phyloP scores from a whole-genome alignment of 306 rosid genomes.

The Cyclanthera cordifolia region DNA sequence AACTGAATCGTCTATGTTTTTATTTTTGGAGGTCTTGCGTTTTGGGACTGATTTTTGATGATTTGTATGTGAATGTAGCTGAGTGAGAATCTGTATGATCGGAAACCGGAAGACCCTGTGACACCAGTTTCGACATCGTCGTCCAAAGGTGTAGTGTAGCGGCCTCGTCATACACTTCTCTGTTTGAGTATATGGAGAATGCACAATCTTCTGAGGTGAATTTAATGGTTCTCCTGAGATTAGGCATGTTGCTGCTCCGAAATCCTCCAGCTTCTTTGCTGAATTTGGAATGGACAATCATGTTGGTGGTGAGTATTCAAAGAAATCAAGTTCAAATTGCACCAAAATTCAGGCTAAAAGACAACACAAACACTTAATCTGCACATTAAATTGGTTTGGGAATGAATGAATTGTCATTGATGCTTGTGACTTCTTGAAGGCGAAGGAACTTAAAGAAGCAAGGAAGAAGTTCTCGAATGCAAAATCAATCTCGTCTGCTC shows the following conservation, averaged over 20 bases:
- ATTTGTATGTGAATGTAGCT: conserved; percentile 37
- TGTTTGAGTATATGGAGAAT: conserved; percentile 85
- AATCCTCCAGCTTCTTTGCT: conserved; percentile 80
- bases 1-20: neutral
- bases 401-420: neutral
- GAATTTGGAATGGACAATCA: conserved; percentile 70
- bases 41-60: neutral
- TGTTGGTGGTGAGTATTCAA: conserved; percentile 18
- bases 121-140: conserved; percentile 34
- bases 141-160: conserved; percentile 28
- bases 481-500: conserved; percentile 85
- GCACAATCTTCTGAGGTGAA: conserved; percentile 54
- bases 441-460: conserved; percentile 77
- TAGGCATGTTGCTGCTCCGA: conserved; percentile 67
- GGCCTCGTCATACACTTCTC: conserved; percentile 44
- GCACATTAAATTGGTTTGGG: neutral
- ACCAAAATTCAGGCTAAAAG: neutral
- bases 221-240: conserved; percentile 35
- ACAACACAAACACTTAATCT: neutral
- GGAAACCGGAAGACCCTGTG: conserved; percentile 79
- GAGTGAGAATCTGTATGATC: conserved; percentile 75
- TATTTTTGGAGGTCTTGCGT: neutral
- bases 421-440: conserved; percentile 18
- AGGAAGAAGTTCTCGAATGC: conserved; percentile 90
- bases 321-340: conserved; percentile 40